phyloP scores from a whole-genome alignment of 1,284 basidiomycete species.

The Cutaneotrichosporon sp. region DNA sequence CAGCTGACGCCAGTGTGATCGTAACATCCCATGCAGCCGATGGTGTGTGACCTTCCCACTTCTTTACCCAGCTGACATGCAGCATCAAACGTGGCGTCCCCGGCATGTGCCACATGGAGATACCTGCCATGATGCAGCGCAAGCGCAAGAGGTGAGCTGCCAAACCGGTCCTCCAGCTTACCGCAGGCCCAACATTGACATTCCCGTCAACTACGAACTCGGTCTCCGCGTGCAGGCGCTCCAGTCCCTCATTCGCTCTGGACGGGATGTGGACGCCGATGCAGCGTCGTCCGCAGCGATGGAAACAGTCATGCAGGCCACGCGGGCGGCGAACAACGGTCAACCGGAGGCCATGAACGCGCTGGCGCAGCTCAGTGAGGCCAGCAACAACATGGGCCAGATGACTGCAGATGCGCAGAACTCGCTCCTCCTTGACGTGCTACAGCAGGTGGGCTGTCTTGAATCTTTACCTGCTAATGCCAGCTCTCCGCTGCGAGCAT shows the following conservation, averaged over 20 bases:
- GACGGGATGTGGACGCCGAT: conserved; percentile 35
- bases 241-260: conserved; percentile 42
- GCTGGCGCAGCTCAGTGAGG: conserved; percentile 34
- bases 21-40: conserved; percentile 46
- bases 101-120: conserved; percentile 45
- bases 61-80: background rate
- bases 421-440: conserved; percentile 41
- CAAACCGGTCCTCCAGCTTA: background rate
- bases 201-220: conserved; percentile 40
- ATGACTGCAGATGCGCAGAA: conserved; percentile 37
- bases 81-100: conserved; percentile 45
- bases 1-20: conserved; percentile 37
- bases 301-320: conserved; percentile 43
- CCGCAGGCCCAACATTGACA: conserved; percentile 19
- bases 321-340: conserved; percentile 38
- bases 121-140: conserved; percentile 31
- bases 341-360: conserved; percentile 39
- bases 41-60: conserved; percentile 29
- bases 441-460: conserved; percentile 25
- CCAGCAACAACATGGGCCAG: conserved; percentile 25
- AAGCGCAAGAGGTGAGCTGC: conserved; percentile 37
- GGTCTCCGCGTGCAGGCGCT: conserved; percentile 39
- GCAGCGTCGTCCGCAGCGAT: conserved; percentile 35
- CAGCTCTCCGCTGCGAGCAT: conserved; percentile 36
- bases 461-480: background rate